phyloP scores from a whole-genome alignment of 2,329 filamentous ascomycete genomes.

The Neodidymelliopsis sp. region DNA sequence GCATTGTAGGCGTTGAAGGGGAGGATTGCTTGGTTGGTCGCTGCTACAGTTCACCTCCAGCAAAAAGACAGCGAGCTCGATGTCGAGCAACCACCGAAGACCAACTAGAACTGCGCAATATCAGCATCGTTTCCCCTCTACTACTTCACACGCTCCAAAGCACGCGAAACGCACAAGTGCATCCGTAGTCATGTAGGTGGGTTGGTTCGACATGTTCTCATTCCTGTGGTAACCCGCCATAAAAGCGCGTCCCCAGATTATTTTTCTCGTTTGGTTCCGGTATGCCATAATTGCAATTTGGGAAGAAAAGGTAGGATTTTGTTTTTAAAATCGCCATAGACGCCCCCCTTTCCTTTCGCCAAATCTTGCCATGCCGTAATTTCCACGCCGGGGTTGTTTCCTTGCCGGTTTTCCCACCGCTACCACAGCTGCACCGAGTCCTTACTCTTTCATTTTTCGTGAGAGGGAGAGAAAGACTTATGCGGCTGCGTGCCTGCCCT shows the following conservation, averaged over 20 bases:
- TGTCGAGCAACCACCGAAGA: too few relatives aligned
- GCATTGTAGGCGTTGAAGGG: constrained; percentile 4
- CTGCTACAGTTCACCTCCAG: too few relatives aligned
- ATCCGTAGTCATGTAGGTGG: too few relatives aligned
- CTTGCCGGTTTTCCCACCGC: constrained; percentile 10
- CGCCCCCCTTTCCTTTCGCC: constrained; percentile 35
- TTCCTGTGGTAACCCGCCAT: constrained; percentile 15
- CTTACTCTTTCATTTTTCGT: constrained; percentile 17
- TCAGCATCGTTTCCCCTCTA: too few relatives aligned
- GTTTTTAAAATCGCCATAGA: too few relatives aligned
- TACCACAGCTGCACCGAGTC: constrained; percentile 12
- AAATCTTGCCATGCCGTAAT: constrained; percentile 33
- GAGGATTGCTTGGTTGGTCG: constrained; percentile 9
- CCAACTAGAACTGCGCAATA: too few relatives aligned
- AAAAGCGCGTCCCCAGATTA: constrained; percentile 29
- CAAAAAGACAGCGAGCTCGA: too few relatives aligned
- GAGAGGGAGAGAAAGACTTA: constrained; percentile 29
- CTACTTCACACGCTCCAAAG: too few relatives aligned
- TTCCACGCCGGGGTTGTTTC: constrained; percentile 23
- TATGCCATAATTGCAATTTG: constrained; percentile 46
- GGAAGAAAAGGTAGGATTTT: too few relatives aligned
- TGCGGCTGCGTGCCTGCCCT: constrained; percentile 56
- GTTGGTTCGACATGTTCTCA: constrained; percentile 19
- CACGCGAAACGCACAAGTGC: too few relatives aligned
- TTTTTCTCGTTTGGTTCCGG: too few relatives aligned